Conservation (phyloP, 371 early-diverging fungal genomes). For the Mucor velutinosus region DNA sequence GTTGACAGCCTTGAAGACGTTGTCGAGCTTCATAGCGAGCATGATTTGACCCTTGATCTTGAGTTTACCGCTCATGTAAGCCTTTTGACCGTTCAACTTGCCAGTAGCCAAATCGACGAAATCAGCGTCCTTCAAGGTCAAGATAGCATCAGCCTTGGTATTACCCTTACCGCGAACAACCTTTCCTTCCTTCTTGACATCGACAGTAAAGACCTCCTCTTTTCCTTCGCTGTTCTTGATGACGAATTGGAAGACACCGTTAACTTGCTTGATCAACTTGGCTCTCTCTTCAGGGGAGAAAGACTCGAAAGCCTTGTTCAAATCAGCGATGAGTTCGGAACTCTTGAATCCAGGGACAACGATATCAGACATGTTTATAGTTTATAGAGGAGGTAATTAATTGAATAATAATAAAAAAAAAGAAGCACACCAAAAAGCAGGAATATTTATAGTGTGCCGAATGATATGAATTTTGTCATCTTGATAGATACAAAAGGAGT, state of each 20-base stretch:
- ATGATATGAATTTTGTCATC: conserved; percentile 5
- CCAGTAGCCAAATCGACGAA: conserved; percentile 85
- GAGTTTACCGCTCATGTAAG: conserved; percentile 89
- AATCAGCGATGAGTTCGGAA: conserved; percentile 45
- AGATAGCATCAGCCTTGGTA: conserved; percentile 66
- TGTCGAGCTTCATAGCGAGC: conserved; percentile 81
- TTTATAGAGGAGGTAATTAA: neutral
- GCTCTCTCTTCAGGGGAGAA: conserved; percentile 41
- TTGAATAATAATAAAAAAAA: conserved; percentile 4
- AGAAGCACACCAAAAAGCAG: neutral
- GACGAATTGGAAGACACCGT: conserved; percentile 86
- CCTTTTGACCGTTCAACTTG: conserved; percentile 78
- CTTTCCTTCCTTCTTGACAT: conserved; percentile 71
- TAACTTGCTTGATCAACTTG: conserved; percentile 60
- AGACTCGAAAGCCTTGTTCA: conserved; percentile 38
- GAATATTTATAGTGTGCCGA: neutral
- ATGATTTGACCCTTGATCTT: conserved; percentile 88
- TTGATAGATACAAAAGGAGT: conserved; percentile 10
- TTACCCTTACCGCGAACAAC: conserved; percentile 67
- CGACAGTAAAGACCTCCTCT: conserved; percentile 74
- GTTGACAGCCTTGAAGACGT: conserved; percentile 54
- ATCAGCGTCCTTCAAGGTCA: conserved; percentile 73
- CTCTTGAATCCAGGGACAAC: conserved; percentile 50
- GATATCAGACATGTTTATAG: conserved; percentile 41
- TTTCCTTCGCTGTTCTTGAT: conserved; percentile 68